Evolutionary conservation across 495 filamentous ascomycete species (phyloP), one percentile per base, ranked within the genome.

Genomic region (Usnea hakonensis): DNA sequence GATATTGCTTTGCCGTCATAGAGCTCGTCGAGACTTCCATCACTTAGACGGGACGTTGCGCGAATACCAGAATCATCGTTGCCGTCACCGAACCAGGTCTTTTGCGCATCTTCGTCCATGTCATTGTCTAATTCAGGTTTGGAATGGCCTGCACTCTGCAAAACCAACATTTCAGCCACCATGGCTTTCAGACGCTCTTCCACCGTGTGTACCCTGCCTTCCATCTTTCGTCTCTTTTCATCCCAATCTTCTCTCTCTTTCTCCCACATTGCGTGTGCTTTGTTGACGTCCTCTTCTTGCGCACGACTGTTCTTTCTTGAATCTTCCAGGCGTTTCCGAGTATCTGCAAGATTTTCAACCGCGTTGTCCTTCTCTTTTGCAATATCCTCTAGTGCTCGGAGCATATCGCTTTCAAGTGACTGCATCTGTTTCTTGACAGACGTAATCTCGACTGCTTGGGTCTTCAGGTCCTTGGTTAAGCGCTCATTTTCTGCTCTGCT

Each of bases 281-380:
- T 83, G 64, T 87, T 82, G 3, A 86, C 83, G 64, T 96, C 90
- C 60, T 97, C 90, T 71, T 97, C 93, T 54, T 90, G 89, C 54
- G 74, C 79, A 38, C 89, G 82, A n/a, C 86, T 74, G 68, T 86
- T 90, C 72, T 89, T 93, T 63, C 93, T 87, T 1, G 84, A 80
- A 17, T 79, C 74, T 26, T 99, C 94, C 16, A 97, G 78, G 59
- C 90, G 90, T 67, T 82, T 85, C 69, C 83, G 90, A 35, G 88
- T 78, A 66, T 97, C 93, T 7, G 78, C 75, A 50, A 82, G 81
- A n/a, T 80, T 79, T 35, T 90, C 87, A 14, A 92, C 81, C 6
- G 90, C 89, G 63, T 90, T 85, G 65, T 99, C 93, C 28, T 93
- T 83, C 73, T 99, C 95, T 57, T 84, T 85, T 17, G 88, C 86